Evolutionary conservation across 305 asterid species (phyloP), one percentile per base, ranked within the genome.

Genomic region (Solanum hybrid): DNA sequence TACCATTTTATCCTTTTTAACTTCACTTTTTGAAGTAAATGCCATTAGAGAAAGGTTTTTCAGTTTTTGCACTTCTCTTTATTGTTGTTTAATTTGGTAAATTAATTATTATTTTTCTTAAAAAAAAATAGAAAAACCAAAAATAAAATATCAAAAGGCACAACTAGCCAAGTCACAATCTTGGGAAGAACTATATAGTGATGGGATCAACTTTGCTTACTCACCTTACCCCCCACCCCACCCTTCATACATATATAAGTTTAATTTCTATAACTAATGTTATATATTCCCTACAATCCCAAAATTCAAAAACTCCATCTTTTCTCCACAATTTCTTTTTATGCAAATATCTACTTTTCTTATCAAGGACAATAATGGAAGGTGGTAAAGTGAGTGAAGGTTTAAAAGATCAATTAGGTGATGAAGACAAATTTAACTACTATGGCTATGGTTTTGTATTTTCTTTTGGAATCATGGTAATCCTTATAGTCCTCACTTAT

Each of bases 391-490:
- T 56, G 46, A 46, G 40, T 82, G 87, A 46, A 82, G 27, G 6
- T 80, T 69, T 78, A 7, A 56, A 35, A 35, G 37, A 38, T 78
- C 85, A 78, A 35, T 31, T 32, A 16, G 27, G 87, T 12, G 77
- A 5, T 12, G 77, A 7, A 73, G 81, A 73, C 66, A 77, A 86
- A 3, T 16, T 87, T 3, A 90, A 91, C 35, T 84, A 91, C 10
- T 91, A 89, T 81, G 90, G 94, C 20, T 93, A 91, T 66, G 91
- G 92, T 86, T 27, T 92, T 40, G 91, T 92, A 66, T 72, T 91
- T 31, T 86, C 92, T 64, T 8, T 92, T 34, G 96, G 90, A 17
- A 86, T 92, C 85, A 51, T 94, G 88, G 6, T 78, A 37, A 4
- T 91, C 3, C 89, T 94, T 12, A 13, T 92, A 40, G 3, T 92